Percentiles rank a stretch among this genome's conserved stretches.
These are phyloP conservation scores for Gossypium thurberi DNA, from an alignment of 345 rosid genomes.

Conservation along the genomic window DNA sequence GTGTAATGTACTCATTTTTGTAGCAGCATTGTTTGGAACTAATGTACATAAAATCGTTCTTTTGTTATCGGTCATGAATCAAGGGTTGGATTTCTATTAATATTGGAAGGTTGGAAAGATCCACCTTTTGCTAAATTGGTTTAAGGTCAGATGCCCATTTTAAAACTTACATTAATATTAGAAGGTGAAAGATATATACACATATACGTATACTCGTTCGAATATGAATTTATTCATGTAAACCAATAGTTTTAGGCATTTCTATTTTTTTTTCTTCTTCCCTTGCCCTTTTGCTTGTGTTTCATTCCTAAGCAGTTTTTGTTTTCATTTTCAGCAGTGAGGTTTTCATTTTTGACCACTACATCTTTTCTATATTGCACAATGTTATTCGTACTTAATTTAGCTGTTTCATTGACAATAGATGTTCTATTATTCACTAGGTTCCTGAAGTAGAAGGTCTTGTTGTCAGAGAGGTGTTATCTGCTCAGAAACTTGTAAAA, in stretches of 20 bases:
- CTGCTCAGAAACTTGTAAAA: slow-evolving; percentile 30
- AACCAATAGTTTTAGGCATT: not conserved
- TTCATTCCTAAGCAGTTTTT: not conserved
- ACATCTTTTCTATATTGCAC: not conserved
- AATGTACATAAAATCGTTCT: not conserved
- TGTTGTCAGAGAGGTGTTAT: slow-evolving; percentile 44
- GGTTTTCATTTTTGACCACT: not conserved
- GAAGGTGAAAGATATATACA: not conserved
- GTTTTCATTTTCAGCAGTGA: not conserved
- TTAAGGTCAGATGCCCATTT: too few species aligned
- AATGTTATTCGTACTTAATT: slow-evolving; percentile 6
- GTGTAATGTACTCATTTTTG: not conserved
- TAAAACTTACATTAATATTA: not conserved
- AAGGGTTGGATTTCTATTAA: too few species aligned
- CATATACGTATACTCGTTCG: not conserved
- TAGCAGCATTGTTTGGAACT: not conserved
- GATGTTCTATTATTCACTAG: slow-evolving; percentile 24
- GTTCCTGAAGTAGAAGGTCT: slow-evolving; percentile 43
- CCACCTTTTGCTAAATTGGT: too few species aligned
- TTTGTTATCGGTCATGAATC: not conserved
- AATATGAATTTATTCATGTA: not conserved
- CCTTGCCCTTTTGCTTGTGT: not conserved
- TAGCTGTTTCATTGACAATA: slow-evolving; percentile 10
- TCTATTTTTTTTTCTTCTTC: not conserved
- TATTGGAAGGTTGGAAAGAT: too few species aligned